phyloP scores from a whole-genome alignment of 306 rosid genomes.

The Aeschynomene evenia region DNA sequence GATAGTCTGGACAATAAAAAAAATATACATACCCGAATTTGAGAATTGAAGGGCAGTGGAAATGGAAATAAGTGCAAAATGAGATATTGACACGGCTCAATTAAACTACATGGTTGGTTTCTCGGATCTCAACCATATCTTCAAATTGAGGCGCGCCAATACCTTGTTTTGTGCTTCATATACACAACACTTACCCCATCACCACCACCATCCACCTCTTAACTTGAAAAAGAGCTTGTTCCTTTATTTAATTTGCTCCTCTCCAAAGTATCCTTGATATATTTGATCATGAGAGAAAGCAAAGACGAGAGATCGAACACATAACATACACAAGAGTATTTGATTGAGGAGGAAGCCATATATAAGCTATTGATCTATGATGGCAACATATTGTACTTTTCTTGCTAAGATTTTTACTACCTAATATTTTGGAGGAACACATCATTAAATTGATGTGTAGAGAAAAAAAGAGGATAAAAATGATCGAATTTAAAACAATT shows the following conservation, averaged over 20 bases:
- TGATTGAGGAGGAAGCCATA: not conserved
- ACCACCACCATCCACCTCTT: not conserved
- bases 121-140: constrained; percentile 42
- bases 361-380: too few relatives aligned
- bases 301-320: too few relatives aligned
- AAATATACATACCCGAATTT: constrained; percentile 25
- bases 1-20: not conserved
- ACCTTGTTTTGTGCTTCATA: constrained; percentile 41
- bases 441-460: constrained; percentile 28
- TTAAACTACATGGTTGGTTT: constrained; percentile 52
- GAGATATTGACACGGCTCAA: constrained; percentile 99
- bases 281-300: not conserved
- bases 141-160: constrained; percentile 83
- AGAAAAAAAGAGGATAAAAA: constrained; percentile 30
- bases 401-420: not conserved
- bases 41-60: constrained; percentile 10
- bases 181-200: constrained; percentile 44
- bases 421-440: not conserved
- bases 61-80: constrained; percentile 41
- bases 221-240: not conserved
- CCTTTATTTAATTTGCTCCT: not conserved
- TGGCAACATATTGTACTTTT: not conserved
- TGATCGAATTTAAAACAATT: constrained; percentile 1
- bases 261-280: not conserved
- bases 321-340: not conserved